These are phyloP conservation scores for Tolypocladium nubicola DNA, from an alignment of 2,329 filamentous ascomycete species.

Conservation along the genomic window DNA sequence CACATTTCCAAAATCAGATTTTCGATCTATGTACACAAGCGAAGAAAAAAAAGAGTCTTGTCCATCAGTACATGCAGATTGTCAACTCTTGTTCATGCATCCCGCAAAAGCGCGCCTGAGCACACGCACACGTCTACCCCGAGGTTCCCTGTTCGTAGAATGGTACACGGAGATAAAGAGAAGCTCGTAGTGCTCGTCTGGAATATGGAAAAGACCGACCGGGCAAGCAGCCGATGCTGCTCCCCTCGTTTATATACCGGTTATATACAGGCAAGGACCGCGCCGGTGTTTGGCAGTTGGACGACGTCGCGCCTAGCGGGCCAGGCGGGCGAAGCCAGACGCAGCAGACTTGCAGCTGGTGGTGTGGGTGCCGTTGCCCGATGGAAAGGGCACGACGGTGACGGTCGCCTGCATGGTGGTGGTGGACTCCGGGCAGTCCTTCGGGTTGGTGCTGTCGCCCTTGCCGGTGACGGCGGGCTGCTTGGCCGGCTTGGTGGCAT, in stretches of 20 bases:
- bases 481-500: constrained; percentile 10
- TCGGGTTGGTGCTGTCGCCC: constrained; percentile 7
- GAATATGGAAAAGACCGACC: not conserved
- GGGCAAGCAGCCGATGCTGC: not conserved
- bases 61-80: not conserved
- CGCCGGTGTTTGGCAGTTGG: not conserved
- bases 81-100: not conserved
- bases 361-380: constrained; percentile 23
- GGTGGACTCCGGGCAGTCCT: constrained; percentile 11
- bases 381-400: constrained; percentile 31
- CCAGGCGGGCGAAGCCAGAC: constrained; percentile 23
- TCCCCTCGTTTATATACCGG: not conserved
- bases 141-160: not conserved
- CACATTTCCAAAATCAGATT: not conserved
- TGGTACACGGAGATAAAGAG: not conserved
- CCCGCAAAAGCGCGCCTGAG: not conserved
- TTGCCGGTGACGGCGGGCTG: constrained; percentile 11
- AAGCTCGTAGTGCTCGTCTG: not conserved
- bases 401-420: constrained; percentile 19
- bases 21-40: not conserved
- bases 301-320: constrained; percentile 15
- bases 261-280: not conserved
- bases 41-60: not conserved
- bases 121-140: not conserved
- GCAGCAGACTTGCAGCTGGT: constrained; percentile 20